Evolutionary conservation across 345 rosid genomes (phyloP).

Genomic region (Bruguiera gymnorhiza): DNA sequence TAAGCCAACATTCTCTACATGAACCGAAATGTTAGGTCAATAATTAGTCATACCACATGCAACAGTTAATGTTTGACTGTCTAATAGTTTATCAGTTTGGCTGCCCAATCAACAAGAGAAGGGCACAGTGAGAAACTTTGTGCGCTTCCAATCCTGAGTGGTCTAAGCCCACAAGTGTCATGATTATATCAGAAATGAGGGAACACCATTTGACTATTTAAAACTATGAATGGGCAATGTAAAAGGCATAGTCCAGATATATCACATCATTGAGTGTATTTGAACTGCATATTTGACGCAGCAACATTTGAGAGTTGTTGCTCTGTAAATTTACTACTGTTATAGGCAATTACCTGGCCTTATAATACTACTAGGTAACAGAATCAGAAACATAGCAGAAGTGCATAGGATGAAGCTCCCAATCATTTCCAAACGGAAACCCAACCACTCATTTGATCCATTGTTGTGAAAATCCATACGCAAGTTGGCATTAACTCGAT

Average conservation of each 20-base stretch:
- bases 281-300: not conserved
- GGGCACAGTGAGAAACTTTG: no score
- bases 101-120: no score
- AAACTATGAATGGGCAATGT: not conserved
- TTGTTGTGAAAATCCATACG: slow-evolving; percentile 92
- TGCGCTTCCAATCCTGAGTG: no score
- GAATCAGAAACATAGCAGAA: slow-evolving; percentile 69
- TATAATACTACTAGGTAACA: slow-evolving; percentile 72
- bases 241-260: no score
- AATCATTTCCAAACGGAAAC: slow-evolving; percentile 71
- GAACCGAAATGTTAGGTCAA: slow-evolving; percentile 8
- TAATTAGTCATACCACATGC: not conserved
- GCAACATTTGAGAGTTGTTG: not conserved
- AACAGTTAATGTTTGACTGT: not conserved
- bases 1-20: slow-evolving; percentile 5
- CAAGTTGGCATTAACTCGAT: slow-evolving; percentile 59
- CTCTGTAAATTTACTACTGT: no score
- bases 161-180: no score
- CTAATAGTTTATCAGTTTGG: no score
- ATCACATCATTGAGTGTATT: no score
- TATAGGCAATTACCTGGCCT: slow-evolving; percentile 60
- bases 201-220: not conserved
- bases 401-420: slow-evolving; percentile 78
- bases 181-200: not conserved
- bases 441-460: slow-evolving; percentile 91